Conservation (phyloP, 805 yeast genomes). For the Zygosaccharomyces pseudorouxii region DNA sequence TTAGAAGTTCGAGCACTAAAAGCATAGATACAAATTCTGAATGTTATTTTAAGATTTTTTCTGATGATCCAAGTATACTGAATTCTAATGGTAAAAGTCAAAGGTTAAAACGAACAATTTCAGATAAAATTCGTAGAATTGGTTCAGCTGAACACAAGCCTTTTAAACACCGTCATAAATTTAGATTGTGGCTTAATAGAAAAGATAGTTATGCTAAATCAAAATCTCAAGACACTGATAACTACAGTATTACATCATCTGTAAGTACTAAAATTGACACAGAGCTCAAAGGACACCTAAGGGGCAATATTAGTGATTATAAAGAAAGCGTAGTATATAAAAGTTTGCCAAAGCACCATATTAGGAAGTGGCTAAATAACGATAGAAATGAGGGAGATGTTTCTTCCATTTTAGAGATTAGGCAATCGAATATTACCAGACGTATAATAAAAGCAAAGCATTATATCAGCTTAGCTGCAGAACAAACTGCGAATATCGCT, state of each 20-base stretch:
- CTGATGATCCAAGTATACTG: neutral
- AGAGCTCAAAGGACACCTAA: neutral
- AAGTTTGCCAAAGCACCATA: conserved; percentile 4
- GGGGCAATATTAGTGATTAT: neutral
- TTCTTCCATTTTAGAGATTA: conserved; percentile 9
- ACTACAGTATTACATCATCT: conserved; percentile 1
- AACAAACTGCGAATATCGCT: conserved; percentile 9
- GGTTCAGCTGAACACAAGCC: neutral
- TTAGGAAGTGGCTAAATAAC: conserved; percentile 9
- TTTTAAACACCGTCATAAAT: neutral
- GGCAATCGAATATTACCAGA: conserved; percentile 13
- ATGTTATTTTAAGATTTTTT: neutral
- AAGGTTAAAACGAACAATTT: neutral
- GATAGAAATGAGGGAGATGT: conserved; percentile 1
- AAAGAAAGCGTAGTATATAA: conserved; percentile 2
- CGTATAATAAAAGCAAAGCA: conserved; percentile 14
- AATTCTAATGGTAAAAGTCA: neutral
- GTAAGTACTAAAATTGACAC: neutral
- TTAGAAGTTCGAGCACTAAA: neutral
- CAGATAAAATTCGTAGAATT: neutral
- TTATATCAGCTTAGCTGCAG: conserved; percentile 12
- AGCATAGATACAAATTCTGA: neutral
- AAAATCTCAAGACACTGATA: neutral
- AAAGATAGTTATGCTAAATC: neutral
- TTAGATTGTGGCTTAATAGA: conserved; percentile 1